Conservation (phyloP, 1,284 basidiomycete species). For the Paramarasmius palmivorus region DNA sequence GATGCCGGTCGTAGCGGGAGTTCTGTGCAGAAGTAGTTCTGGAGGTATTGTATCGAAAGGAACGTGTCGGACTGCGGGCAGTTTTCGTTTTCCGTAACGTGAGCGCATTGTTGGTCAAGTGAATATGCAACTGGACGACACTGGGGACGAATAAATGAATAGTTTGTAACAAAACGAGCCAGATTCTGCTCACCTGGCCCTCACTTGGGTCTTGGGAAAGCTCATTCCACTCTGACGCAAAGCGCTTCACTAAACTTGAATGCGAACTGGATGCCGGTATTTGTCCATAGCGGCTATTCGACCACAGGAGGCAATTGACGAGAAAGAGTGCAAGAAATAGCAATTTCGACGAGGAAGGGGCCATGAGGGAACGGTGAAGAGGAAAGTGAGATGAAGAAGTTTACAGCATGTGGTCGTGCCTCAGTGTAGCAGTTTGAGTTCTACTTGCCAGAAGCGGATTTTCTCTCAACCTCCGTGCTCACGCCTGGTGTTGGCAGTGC, state of each 20-base stretch:
- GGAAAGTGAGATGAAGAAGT: slow-evolving; percentile 2
- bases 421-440: background rate
- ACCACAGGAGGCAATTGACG: slow-evolving; percentile 63
- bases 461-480: background rate
- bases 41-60: slow-evolving; percentile 69
- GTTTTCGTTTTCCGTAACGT: slow-evolving; percentile 51
- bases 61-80: slow-evolving; percentile 64
- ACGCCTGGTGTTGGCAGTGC: too few relatives aligned
- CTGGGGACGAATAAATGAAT: slow-evolving; percentile 31
- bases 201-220: slow-evolving; percentile 25
- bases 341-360: slow-evolving; percentile 42
- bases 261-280: slow-evolving; percentile 24
- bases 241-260: slow-evolving; percentile 38
- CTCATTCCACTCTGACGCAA: slow-evolving; percentile 34
- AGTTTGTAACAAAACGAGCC: background rate
- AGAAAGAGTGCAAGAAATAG: slow-evolving; percentile 52
- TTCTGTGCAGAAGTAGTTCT: slow-evolving; percentile 67
- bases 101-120: slow-evolving; percentile 58
- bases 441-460: background rate
- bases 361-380: slow-evolving; percentile 27
- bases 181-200: slow-evolving; percentile 25
- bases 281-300: slow-evolving; percentile 57
- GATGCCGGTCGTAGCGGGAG: slow-evolving; percentile 51
- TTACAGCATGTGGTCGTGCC: background rate
- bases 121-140: slow-evolving; percentile 63